A percentile compares a stretch with the other conserved stretches of the same genome.
Conservation (phyloP, 768 basidiomycete species). For the Rhizopogon vinicolor region DNA sequence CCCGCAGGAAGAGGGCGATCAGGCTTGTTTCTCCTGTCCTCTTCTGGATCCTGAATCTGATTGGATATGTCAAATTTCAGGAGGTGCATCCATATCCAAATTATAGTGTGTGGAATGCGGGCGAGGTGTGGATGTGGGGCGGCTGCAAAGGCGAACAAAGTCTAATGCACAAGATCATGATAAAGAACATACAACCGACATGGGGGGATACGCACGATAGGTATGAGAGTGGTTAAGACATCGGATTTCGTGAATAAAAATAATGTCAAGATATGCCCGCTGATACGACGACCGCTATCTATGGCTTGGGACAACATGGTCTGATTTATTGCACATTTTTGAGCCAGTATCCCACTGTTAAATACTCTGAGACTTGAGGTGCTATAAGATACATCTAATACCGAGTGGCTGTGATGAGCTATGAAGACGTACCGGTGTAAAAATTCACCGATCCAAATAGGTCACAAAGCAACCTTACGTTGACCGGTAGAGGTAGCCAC, state of each 20-base stretch:
- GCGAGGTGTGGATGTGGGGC: conserved; percentile 11
- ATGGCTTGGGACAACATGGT: not conserved
- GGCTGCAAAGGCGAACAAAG: conserved; percentile 18
- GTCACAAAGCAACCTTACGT: too few species aligned
- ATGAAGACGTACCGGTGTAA: not conserved
- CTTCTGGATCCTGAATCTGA: conserved; percentile 27
- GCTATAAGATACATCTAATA: too few species aligned
- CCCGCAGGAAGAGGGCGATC: conserved; percentile 35
- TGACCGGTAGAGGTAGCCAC: too few species aligned
- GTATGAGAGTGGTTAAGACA: conserved; percentile 2
- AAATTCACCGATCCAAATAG: not conserved
- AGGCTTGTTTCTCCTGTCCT: conserved; percentile 33
- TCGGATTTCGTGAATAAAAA: conserved; percentile 7
- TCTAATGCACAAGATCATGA: conserved; percentile 10
- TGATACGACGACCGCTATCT: not conserved
- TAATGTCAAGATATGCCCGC: conserved; percentile 7
- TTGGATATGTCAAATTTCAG: conserved; percentile 33
- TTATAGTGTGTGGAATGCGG: conserved; percentile 14
- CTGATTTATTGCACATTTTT: not conserved
- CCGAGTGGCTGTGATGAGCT: not conserved
- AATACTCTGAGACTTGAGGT: not conserved
- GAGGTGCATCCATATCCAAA: conserved; percentile 37
- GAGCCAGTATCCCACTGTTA: not conserved
- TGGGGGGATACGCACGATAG: not conserved
- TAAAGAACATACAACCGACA: not conserved